These are phyloP conservation scores for Colletotrichum simmondsii DNA, from an alignment of 2,329 filamentous ascomycete species.

Conservation along the genomic window DNA sequence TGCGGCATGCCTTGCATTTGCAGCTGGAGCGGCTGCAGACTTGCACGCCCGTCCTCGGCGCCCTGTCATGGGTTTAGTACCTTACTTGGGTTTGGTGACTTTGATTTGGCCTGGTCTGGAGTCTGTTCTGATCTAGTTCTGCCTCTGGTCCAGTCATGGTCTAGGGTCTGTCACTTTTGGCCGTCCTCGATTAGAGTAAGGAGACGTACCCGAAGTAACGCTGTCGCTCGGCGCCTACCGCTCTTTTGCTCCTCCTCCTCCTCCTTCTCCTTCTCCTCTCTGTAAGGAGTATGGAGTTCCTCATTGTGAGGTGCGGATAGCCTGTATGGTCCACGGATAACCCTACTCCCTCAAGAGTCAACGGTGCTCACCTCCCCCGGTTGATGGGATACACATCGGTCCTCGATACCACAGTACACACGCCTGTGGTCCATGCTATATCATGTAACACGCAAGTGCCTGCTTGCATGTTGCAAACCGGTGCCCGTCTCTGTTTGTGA, in stretches of 20 bases:
- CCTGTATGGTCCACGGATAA: background rate
- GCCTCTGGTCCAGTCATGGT: background rate
- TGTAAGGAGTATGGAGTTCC: too few species aligned
- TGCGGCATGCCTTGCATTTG: background rate
- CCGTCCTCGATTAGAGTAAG: slow-evolving; percentile 31
- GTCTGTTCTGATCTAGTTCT: background rate
- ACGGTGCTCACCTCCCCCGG: background rate
- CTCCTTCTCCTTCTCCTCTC: background rate
- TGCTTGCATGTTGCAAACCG: slow-evolving; percentile 27
- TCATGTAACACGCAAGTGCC: slow-evolving; percentile 30
- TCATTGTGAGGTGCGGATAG: too few species aligned
- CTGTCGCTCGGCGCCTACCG: slow-evolving; percentile 32
- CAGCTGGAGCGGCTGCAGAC: slow-evolving; percentile 15
- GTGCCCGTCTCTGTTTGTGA: slow-evolving; percentile 14
- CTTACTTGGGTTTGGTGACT: background rate
- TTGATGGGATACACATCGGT: background rate
- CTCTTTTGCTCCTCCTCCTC: background rate
- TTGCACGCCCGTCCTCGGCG: slow-evolving; percentile 24
- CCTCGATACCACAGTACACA: background rate
- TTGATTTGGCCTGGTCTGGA: background rate
- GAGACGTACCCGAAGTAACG: slow-evolving; percentile 29
- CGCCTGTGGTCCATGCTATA: slow-evolving; percentile 23
- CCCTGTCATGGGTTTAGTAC: background rate
- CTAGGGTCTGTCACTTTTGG: slow-evolving; percentile 26
- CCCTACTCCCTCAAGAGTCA: background rate